Conservation (phyloP, 257 asterid species). For the Penstemon eatonii region DNA sequence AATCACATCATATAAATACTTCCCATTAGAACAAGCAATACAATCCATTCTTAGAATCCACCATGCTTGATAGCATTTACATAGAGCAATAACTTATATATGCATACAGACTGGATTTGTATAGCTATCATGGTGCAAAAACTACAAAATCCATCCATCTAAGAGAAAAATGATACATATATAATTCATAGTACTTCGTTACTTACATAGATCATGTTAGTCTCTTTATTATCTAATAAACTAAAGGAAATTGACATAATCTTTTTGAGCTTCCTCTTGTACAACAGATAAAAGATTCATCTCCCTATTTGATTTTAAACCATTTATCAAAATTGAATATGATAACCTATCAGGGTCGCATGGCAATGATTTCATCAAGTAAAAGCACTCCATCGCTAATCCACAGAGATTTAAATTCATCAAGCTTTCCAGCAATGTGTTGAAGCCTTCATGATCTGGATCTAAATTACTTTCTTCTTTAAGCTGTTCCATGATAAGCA, state of each 20-base stretch:
- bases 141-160: too few relatives aligned
- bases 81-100: too few relatives aligned
- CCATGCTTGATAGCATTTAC: too few relatives aligned
- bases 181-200: too few relatives aligned
- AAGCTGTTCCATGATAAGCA: conserved; percentile 41
- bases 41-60: too few relatives aligned
- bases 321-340: conserved; percentile 45
- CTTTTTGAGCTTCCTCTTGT: conserved; percentile 47
- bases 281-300: conserved; percentile 37
- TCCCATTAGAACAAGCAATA: too few relatives aligned
- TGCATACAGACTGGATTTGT: too few relatives aligned
- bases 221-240: conserved; percentile 46
- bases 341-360: conserved; percentile 19
- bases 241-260: conserved; percentile 40
- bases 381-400: conserved; percentile 54
- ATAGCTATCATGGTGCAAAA: too few relatives aligned
- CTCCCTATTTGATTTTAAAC: conserved; percentile 50
- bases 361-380: conserved; percentile 47
- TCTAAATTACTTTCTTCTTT: conserved; percentile 43
- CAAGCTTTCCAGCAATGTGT: conserved; percentile 56
- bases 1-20: too few relatives aligned
- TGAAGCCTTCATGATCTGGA: conserved; percentile 56
- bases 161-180: too few relatives aligned
- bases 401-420: conserved; percentile 47
- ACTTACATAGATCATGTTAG: neutral